These are phyloP conservation scores for Fistulinella cinereoalba DNA, from an alignment of 1,284 basidiomycete genomes.

Conservation along the genomic window DNA sequence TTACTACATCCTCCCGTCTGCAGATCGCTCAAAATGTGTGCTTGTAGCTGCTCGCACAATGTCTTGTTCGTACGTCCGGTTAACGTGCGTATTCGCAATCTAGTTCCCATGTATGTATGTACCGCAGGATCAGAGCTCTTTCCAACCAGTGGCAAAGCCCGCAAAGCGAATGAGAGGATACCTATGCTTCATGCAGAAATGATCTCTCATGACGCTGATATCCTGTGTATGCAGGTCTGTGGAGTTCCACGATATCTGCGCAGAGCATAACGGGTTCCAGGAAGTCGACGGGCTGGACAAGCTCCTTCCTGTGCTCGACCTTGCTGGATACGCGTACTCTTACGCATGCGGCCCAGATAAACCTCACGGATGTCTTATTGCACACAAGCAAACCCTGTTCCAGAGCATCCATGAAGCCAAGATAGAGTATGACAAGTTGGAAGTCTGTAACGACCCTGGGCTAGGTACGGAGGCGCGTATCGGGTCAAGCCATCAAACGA, in stretches of 20 bases:
- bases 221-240: conserved; percentile 80
- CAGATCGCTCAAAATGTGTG: conserved; percentile 12
- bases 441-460: conserved; percentile 41
- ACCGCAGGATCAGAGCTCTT: conserved; percentile 76
- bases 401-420: conserved; percentile 42
- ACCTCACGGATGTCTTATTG: conserved; percentile 81
- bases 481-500: conserved; percentile 72
- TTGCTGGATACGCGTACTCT: conserved; percentile 57
- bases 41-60: conserved; percentile 69
- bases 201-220: conserved; percentile 62
- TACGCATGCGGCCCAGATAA: conserved; percentile 70
- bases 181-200: conserved; percentile 77
- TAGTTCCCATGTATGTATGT: background rate
- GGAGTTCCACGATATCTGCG: background rate
- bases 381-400: conserved; percentile 59
- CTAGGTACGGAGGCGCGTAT: conserved; percentile 36
- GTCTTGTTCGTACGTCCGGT: conserved; percentile 65
- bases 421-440: conserved; percentile 68
- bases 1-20: background rate
- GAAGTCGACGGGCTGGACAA: conserved; percentile 76
- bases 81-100: background rate
- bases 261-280: conserved; percentile 37
- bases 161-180: conserved; percentile 70
- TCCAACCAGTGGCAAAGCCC: conserved; percentile 72
- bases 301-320: conserved; percentile 56